phyloP scores from a whole-genome alignment of 441 rosid genomes.

The Isatis lusitanica region DNA sequence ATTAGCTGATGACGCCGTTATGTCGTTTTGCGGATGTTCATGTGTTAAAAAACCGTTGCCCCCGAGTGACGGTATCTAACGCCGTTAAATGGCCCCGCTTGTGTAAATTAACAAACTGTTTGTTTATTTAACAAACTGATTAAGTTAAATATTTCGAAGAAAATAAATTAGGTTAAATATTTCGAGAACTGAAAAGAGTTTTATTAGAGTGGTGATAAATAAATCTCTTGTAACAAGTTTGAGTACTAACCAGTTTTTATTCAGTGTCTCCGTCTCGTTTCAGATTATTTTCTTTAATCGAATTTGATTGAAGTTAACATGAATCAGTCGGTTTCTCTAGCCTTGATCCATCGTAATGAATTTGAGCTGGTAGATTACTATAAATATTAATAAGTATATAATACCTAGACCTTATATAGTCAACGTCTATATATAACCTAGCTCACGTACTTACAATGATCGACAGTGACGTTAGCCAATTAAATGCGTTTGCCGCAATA shows the following conservation, averaged over 20 bases:
- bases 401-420: slow-evolving; percentile 24
- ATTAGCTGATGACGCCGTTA: slow-evolving; percentile 33
- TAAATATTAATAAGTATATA: neutral
- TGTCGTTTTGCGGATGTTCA: slow-evolving; percentile 32
- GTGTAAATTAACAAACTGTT: slow-evolving; percentile 9
- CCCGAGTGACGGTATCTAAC: slow-evolving; percentile 20
- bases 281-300: neutral
- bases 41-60: slow-evolving; percentile 3
- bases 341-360: neutral
- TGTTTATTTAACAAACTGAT: neutral
- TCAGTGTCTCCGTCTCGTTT: neutral
- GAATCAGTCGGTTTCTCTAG: slow-evolving; percentile 2
- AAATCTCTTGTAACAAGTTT: neutral
- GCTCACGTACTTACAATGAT: slow-evolving; percentile 21
- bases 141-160: neutral
- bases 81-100: slow-evolving; percentile 19
- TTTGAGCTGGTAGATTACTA: neutral
- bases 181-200: neutral
- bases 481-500: slow-evolving; percentile 11
- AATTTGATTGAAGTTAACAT: neutral
- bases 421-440: slow-evolving; percentile 25
- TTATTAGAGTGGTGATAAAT: neutral
- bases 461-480: slow-evolving; percentile 20
- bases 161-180: neutral
- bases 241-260: neutral